Base-by-base conservation (phyloP, 108 stramenopile genomes). In the Discostella pseudostelligera region DNA sequence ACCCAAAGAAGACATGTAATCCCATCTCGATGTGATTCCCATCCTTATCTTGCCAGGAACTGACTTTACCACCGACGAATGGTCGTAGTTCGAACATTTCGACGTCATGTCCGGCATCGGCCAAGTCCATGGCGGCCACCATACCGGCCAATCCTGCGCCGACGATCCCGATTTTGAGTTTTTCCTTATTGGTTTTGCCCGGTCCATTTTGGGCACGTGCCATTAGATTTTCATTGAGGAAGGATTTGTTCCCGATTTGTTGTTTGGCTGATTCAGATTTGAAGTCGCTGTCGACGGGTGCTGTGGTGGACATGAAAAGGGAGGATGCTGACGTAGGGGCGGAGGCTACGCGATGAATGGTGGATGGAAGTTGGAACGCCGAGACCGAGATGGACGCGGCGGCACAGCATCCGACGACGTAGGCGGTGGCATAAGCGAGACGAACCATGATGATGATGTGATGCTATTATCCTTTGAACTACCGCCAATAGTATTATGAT, bases 21-120 rank as follows among this genome's bases (percentile, higher is more conserved):
- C 97, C 97, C 97, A 96, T 96, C 83, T 97, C 97, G 61, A 97
- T 97, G 72, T 97, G 97, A 79, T 97, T 97, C 35, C 94, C 97
- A 4, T 97, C 94, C 81, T 96, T 96, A 65, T 97, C 97, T 60
- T 83, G 69, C 97, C 97, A 97, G 25, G 92, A 93, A 42, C 80
- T 78, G 24, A 96, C 97, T 55, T 97, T 97, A 0, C 97, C 97
- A 21, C 97, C 97, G 19, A 95, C 94, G 67, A 81, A 97, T 0
- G 90, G 92, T 8, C 97, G 85, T 0, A 90, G 54, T 70, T 97
- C 97, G 76, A 96, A 97, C 65, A 97, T 87, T 76, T 97, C 94
- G 4, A 97, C 92, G 40, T 95, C 73, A 76, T 97, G 96, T 8
- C 96, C 96, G 6, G 96, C 96, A 69, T 97, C 96, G 3, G 93